These are phyloP conservation scores for Aureobasidium sp. DNA, from an alignment of 2,329 filamentous ascomycete species.

Conservation along the genomic window DNA sequence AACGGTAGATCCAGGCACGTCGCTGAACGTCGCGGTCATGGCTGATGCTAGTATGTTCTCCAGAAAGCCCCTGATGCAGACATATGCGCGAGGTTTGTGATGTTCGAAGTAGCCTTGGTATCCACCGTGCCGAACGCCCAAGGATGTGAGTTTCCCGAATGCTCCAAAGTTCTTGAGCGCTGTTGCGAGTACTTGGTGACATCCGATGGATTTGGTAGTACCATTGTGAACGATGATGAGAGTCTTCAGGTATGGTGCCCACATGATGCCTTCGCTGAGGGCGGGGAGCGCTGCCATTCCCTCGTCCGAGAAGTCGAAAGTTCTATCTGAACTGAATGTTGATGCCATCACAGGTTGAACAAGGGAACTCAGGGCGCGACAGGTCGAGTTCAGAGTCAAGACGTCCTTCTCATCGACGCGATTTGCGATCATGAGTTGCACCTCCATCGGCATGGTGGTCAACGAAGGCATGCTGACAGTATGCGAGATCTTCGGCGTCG, in stretches of 20 bases:
- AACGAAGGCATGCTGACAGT: neutral
- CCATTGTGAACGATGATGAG: neutral
- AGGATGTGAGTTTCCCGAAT: too few species aligned
- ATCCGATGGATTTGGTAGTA: too few species aligned
- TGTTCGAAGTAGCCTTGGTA: too few species aligned
- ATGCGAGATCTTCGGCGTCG: too few species aligned
- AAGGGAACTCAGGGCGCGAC: neutral
- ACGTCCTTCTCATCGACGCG: neutral
- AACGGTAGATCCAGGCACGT: too few species aligned
- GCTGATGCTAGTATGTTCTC: too few species aligned
- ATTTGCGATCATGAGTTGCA: neutral
- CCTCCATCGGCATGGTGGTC: neutral
- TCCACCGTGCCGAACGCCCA: too few species aligned
- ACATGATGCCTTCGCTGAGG: neutral
- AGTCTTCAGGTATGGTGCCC: neutral
- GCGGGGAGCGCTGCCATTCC: neutral
- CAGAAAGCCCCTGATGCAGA: too few species aligned
- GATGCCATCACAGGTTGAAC: neutral
- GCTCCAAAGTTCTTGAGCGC: neutral
- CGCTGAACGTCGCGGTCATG: too few species aligned
- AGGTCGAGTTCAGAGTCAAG: neutral
- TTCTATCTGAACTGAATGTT: neutral
- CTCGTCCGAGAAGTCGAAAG: neutral
- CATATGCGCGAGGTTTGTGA: too few species aligned
- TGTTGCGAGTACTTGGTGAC: accelerated